Percentiles rank a stretch among this genome's conserved stretches.
These are phyloP conservation scores for Colletotrichum coccodes DNA, from an alignment of 2,329 filamentous ascomycete species.

Conservation along the genomic window DNA sequence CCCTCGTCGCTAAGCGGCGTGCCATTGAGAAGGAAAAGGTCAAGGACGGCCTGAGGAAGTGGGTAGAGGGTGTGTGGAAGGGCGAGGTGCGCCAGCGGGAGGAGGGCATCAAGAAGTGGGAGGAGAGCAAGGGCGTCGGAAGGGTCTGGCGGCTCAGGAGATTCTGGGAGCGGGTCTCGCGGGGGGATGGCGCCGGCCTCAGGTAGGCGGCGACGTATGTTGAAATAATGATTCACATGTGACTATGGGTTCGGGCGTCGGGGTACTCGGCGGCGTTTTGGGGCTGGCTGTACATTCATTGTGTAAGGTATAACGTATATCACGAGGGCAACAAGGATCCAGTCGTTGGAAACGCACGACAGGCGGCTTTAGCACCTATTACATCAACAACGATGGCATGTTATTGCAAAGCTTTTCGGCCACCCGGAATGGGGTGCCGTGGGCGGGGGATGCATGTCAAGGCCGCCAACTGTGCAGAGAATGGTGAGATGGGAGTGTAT, in stretches of 20 bases:
- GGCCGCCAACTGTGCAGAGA: too few species aligned
- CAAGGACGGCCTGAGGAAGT: slow-evolving; percentile 73
- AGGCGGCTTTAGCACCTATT: background rate
- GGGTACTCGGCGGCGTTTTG: background rate
- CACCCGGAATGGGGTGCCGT: background rate
- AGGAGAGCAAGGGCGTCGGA: slow-evolving; percentile 63
- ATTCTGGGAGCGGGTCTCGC: slow-evolving; percentile 73
- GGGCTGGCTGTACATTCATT: background rate
- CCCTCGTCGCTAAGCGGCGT: slow-evolving; percentile 69
- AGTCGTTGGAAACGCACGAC: background rate
- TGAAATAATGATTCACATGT: background rate
- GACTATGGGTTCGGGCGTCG: background rate
- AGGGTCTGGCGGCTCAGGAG: slow-evolving; percentile 69
- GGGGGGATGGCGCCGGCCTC: slow-evolving; percentile 44
- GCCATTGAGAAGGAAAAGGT: slow-evolving; percentile 74
- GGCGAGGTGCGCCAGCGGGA: slow-evolving; percentile 61
- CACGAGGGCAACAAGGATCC: background rate
- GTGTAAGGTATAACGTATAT: slow-evolving; percentile 7
- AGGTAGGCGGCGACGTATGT: slow-evolving; percentile 8
- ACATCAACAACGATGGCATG: background rate
- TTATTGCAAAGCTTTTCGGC: too few species aligned
- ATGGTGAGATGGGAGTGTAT: too few species aligned
- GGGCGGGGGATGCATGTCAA: too few species aligned
- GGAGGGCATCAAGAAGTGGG: slow-evolving; percentile 56
- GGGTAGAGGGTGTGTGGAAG: slow-evolving; percentile 70